phyloP scores from a whole-genome alignment of 2,329 filamentous ascomycete species.

The Xylariaceae sp. region DNA sequence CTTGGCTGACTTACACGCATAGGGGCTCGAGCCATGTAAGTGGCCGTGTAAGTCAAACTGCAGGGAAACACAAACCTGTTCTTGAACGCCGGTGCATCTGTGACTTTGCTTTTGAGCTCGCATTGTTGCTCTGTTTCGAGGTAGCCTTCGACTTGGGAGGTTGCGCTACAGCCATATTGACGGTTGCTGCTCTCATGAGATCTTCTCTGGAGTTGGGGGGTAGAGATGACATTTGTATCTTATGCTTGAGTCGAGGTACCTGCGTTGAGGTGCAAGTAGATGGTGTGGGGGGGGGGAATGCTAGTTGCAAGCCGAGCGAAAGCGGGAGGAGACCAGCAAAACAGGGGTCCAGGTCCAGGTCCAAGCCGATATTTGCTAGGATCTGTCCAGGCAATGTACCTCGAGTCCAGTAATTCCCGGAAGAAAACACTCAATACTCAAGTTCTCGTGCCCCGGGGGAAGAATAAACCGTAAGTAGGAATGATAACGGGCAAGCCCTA shows the following conservation, averaged over 20 bases:
- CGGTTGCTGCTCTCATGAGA: slow-evolving; percentile 52
- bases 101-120: slow-evolving; percentile 67
- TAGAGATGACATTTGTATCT: slow-evolving; percentile 68
- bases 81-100: slow-evolving; percentile 94
- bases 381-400: slow-evolving; percentile 37
- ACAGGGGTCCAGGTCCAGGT: slow-evolving; percentile 40
- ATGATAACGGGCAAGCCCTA: slow-evolving; percentile 30
- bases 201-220: slow-evolving; percentile 61
- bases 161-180: slow-evolving; percentile 66
- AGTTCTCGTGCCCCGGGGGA: slow-evolving; percentile 33
- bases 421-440: slow-evolving; percentile 37
- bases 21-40: slow-evolving; percentile 20
- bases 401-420: slow-evolving; percentile 38
- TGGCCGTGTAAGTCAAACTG: slow-evolving; percentile 23
- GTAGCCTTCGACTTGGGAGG: slow-evolving; percentile 61
- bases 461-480: slow-evolving; percentile 28
- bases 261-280: slow-evolving; percentile 43
- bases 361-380: slow-evolving; percentile 38
- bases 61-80: slow-evolving; percentile 71
- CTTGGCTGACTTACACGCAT: slow-evolving; percentile 28
- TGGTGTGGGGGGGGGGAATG: slow-evolving; percentile 34
- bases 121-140: slow-evolving; percentile 54
- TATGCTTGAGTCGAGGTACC: slow-evolving; percentile 44
- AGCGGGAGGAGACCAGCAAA: slow-evolving; percentile 43
- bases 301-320: slow-evolving; percentile 44